phyloP scores from a whole-genome alignment of 2,329 filamentous ascomycete species.

The Coniochaeta pulveracea region DNA sequence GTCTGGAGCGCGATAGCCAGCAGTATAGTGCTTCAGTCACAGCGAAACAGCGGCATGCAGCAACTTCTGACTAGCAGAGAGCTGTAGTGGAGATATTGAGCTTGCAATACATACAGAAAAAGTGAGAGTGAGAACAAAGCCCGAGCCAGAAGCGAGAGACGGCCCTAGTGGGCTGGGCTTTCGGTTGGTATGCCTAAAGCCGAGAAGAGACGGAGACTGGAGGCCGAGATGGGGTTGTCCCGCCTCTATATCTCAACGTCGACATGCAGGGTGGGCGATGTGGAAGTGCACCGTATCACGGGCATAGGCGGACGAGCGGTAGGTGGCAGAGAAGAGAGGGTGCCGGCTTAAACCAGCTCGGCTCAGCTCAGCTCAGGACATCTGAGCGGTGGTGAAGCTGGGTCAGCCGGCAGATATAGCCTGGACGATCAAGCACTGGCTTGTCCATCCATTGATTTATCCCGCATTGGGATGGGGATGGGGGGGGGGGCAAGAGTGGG shows the following conservation, averaged over 20 bases:
- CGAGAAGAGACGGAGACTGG: neutral
- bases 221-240: constrained; percentile 5
- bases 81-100: too few species aligned
- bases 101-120: too few species aligned
- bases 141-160: too few species aligned
- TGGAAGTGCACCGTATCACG: constrained; percentile 2
- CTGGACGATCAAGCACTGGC: constrained; percentile 4
- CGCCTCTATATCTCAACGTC: constrained; percentile 7
- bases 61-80: too few species aligned
- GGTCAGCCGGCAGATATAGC: constrained; percentile 6
- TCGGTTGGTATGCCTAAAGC: constrained; percentile 5
- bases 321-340: constrained; percentile 3
- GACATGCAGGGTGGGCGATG: constrained; percentile 5
- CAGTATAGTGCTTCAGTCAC: too few species aligned
- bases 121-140: too few species aligned
- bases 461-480: constrained; percentile 1
- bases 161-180: too few species aligned
- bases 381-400: constrained; percentile 3
- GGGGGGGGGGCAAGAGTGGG: neutral
- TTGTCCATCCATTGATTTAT: constrained; percentile 1
- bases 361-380: constrained; percentile 1
- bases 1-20: too few species aligned
- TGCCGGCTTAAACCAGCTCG: constrained; percentile 2
- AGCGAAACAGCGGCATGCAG: too few species aligned
- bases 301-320: neutral